Percentiles rank a stretch among this genome's conserved stretches.
Conservation (phyloP, 208 protist species). For the Porcisia deanei region DNA sequence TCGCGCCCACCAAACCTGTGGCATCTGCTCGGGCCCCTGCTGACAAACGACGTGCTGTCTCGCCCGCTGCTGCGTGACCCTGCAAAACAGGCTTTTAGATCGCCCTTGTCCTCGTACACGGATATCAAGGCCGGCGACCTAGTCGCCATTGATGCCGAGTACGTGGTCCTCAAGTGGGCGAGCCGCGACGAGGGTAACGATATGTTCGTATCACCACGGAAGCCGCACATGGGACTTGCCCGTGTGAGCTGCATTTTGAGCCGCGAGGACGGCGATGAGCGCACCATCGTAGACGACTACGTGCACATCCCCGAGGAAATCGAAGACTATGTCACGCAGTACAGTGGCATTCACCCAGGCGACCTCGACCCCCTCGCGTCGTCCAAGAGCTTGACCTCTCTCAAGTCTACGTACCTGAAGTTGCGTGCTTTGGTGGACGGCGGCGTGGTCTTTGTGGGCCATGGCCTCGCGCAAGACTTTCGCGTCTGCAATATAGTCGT, state of each 20-base stretch:
- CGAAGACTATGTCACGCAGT: slow-evolving; percentile 91
- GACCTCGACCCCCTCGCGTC: slow-evolving; percentile 94
- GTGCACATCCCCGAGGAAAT: slow-evolving; percentile 88
- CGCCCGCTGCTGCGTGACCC: slow-evolving; percentile 65
- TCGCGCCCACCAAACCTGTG: slow-evolving; percentile 79
- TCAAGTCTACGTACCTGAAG: slow-evolving; percentile 96
- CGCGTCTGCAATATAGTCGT: slow-evolving; percentile 96
- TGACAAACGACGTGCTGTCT: slow-evolving; percentile 80
- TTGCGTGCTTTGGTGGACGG: slow-evolving; percentile 93
- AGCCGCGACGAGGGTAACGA: slow-evolving; percentile 45
- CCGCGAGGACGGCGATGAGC: slow-evolving; percentile 77
- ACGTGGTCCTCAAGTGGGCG: slow-evolving; percentile 85
- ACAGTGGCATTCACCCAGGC: slow-evolving; percentile 94
- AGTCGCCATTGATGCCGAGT: slow-evolving; percentile 89
- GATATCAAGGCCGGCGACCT: slow-evolving; percentile 80
- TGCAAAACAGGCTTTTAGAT: slow-evolving; percentile 61
- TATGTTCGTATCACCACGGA: slow-evolving; percentile 46
- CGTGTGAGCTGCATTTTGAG: slow-evolving; percentile 89
- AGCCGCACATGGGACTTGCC: slow-evolving; percentile 86
- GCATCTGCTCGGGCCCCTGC: slow-evolving; percentile 71
- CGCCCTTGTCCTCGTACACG: slow-evolving; percentile 61
- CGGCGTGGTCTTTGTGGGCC: slow-evolving; percentile 94
- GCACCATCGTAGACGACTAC: slow-evolving; percentile 91
- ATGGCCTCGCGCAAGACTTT: slow-evolving; percentile 96
- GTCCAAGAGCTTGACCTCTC: slow-evolving; percentile 90